A percentile compares a stretch with the other conserved stretches of the same genome.
phyloP scores from a whole-genome alignment of 495 filamentous ascomycete genomes.

The Lophium mytilinum region DNA sequence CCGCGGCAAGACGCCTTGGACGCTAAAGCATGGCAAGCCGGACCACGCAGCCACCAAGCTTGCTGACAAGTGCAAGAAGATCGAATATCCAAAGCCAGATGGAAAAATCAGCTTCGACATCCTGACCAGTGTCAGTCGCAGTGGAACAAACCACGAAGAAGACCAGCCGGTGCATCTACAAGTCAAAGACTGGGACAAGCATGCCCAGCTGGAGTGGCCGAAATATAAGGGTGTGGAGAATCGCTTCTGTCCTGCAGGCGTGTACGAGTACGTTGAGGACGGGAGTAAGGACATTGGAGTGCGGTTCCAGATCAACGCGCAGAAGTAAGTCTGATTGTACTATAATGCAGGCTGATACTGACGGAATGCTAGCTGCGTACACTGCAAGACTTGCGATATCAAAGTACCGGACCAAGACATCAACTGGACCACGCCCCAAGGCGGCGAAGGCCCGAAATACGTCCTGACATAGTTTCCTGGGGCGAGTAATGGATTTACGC shows the following conservation, averaged over 20 bases:
- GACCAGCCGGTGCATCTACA: conserved; percentile 95
- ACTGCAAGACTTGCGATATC: conserved; percentile 99
- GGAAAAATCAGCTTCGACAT: conserved; percentile 93
- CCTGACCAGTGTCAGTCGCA: conserved; percentile 83
- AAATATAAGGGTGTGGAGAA: conserved; percentile 90
- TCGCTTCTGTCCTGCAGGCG: conserved; percentile 97
- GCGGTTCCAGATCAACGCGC: conserved; percentile 93
- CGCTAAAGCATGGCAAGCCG: conserved; percentile 69
- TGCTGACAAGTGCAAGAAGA: conserved; percentile 73
- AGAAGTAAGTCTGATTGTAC: conserved; percentile 63
- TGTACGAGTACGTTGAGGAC: conserved; percentile 98
- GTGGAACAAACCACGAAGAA: conserved; percentile 97
- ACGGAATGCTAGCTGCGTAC: conserved; percentile 64
- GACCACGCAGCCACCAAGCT: conserved; percentile 72
- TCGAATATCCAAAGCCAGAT: conserved; percentile 95
- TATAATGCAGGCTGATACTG: no score
- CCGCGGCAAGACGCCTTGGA: conserved; percentile 85
- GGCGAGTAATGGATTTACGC: neutral
- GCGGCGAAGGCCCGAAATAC: conserved; percentile 95
- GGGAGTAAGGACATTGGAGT: conserved; percentile 71
- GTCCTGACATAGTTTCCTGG: conserved; percentile 61
- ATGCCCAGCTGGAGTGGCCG: conserved; percentile 74
- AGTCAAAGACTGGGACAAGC: conserved; percentile 88
- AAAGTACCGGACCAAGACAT: conserved; percentile 96
- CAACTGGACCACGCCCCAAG: conserved; percentile 92